Conservation (phyloP, 176 grass and related monocot genomes). For the Leersia perrieri region DNA sequence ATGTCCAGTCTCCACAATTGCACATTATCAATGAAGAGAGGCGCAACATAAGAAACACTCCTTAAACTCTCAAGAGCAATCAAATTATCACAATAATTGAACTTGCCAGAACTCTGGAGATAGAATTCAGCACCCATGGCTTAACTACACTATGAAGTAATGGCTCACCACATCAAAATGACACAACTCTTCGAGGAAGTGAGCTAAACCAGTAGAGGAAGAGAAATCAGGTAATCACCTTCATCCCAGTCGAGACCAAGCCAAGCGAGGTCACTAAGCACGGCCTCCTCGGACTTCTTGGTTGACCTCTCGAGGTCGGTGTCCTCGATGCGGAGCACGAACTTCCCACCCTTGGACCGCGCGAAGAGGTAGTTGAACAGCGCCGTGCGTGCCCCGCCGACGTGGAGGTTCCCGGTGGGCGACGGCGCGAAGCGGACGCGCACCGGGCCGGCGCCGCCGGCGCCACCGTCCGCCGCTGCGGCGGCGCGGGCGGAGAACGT, state of each 20-base stretch:
- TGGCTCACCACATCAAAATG: neutral
- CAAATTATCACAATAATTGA: neutral
- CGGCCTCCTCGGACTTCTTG: slow-evolving; percentile 80
- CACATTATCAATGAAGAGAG: neutral
- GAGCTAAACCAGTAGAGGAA: neutral
- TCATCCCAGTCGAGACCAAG: slow-evolving; percentile 95
- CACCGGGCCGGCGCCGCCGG: slow-evolving; percentile 34
- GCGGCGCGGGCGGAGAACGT: slow-evolving; percentile 48
- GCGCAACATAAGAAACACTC: neutral
- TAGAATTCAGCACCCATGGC: neutral
- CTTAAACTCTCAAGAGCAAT: neutral
- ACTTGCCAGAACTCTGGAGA: neutral
- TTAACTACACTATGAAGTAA: neutral
- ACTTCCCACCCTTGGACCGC: slow-evolving; percentile 68
- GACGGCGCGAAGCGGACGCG: slow-evolving; percentile 94
- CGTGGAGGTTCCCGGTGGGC: slow-evolving; percentile 87
- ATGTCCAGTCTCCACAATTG: neutral
- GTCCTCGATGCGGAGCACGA: slow-evolving; percentile 88
- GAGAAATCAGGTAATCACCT: slow-evolving; percentile 36
- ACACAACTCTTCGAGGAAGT: neutral
- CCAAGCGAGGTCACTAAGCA: slow-evolving; percentile 84
- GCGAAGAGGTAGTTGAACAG: slow-evolving; percentile 96
- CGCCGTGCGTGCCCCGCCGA: slow-evolving; percentile 81
- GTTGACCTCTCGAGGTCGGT: slow-evolving; percentile 88
- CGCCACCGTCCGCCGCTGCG: neutral